Evolutionary conservation across 164 flowering plant genomes (phyloP).

Genomic region (Umbellularia californica): DNA sequence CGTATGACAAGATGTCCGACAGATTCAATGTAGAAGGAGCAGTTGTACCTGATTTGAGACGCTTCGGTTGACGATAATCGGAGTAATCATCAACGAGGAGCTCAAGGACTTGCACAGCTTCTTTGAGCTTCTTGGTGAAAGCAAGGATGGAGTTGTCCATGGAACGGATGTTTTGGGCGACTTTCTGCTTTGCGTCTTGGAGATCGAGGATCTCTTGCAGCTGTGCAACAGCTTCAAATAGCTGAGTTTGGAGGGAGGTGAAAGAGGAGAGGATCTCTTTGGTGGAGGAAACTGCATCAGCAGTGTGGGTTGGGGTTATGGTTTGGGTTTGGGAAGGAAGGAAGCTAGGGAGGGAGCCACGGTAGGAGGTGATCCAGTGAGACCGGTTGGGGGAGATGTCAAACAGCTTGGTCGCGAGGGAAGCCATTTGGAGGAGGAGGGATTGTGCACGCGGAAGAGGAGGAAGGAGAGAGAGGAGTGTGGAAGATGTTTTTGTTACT

Average conservation of each 20-base stretch:
- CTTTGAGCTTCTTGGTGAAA: constrained; percentile 67
- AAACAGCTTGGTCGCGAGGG: constrained; percentile 68
- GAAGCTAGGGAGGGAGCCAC: constrained; percentile 73
- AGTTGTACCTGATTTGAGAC: constrained; percentile 29
- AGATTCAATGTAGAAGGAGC: constrained; percentile 37
- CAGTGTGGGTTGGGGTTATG: constrained; percentile 15
- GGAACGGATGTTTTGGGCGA: constrained; percentile 48
- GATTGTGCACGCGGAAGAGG: constrained; percentile 88
- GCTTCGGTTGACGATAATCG: constrained; percentile 52
- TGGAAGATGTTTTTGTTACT: constrained; percentile 46
- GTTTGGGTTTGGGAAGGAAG: constrained; percentile 47
- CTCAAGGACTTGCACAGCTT: constrained; percentile 73
- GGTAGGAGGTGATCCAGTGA: constrained; percentile 59
- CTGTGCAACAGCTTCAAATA: constrained; percentile 81
- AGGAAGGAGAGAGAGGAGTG: constrained; percentile 83
- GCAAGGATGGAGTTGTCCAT: constrained; percentile 55
- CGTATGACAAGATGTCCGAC: constrained; percentile 71
- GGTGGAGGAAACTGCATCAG: constrained; percentile 34
- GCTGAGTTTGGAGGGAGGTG: constrained; percentile 70
- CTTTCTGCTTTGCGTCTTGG: constrained; percentile 58
- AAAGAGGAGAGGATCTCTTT: constrained; percentile 61
- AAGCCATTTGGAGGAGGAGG: constrained; percentile 81
- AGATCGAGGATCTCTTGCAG: constrained; percentile 91
- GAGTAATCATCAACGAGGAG: constrained; percentile 80
- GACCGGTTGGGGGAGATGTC: constrained; percentile 78